Evolutionary conservation across 139 green algal genomes (phyloP), one percentile per base, ranked within the genome.

Genomic region (Microglena sp.): DNA sequence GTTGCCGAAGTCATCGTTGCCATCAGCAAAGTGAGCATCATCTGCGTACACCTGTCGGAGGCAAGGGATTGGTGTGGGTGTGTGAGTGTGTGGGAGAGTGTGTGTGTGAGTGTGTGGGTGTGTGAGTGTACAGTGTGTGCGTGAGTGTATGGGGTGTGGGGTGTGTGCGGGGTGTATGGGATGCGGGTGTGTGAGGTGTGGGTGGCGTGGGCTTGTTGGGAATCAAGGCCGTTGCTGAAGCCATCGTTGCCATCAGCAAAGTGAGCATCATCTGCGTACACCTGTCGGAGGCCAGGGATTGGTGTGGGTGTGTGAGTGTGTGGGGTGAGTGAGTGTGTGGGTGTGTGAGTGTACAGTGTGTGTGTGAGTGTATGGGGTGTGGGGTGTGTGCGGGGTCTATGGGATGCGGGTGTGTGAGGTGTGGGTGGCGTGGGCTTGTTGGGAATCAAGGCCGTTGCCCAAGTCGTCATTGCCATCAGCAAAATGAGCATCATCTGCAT

Each of bases 261-360:
- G 58, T 65, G 32, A 24, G 33, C 50, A 6, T 65, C 8, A 34
- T 65, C 58, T n/a, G 58, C n/a, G 22, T 65, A 65, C 22, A 65
- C 58, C 32, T 65, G 58, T 26, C 22, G 33, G 28, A 22, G 30
- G 15, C 11, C 40, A 50, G 11, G 40, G 40, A 18, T 11, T 50
- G 40, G 11, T 50, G 40, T 18, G 18, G 18, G 40, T 18, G 40
- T 50, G 40, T 18, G 40, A 24, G 40, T 18, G 40, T 24, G 40
- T 18, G 18, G 40, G 15, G 40, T 24, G 15, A 50, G 40, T 11
- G 15, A 50, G 40, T 18, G 40, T 18, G 18, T 50, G 40, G 15
- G 18, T 11, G 11, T 50, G 40, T 50, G n/a, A n/a, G n/a, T n/a
- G n/a, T n/a, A n/a, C n/a, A n/a, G n/a, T 50, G 40, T 18, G 18